Evolutionary conservation across 768 basidiomycete genomes (phyloP).

Genomic region (Boletus reticulatus): DNA sequence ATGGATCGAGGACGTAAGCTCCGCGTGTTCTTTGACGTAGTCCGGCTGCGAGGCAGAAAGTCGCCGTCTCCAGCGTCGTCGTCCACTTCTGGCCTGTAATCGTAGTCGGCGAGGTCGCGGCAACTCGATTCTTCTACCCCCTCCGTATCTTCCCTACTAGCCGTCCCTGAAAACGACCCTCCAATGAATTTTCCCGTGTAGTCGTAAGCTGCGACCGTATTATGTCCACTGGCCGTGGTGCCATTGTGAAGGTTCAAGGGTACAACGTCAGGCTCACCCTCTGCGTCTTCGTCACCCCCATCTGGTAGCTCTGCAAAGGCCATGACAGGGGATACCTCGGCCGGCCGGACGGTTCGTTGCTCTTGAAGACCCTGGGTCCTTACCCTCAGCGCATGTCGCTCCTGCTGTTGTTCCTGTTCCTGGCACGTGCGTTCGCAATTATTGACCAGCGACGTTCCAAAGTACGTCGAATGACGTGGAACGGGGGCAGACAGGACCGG

Average conservation of each 20-base stretch:
- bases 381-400: slow-evolving; percentile 29
- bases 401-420: slow-evolving; percentile 37
- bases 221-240: slow-evolving; percentile 23
- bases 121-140: slow-evolving; percentile 21
- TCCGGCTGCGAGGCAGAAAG: slow-evolving; percentile 29
- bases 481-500: slow-evolving; percentile 32
- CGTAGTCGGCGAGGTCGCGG: slow-evolving; percentile 25
- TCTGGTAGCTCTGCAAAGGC: slow-evolving; percentile 29
- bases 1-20: slow-evolving; percentile 36
- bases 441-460: slow-evolving; percentile 29
- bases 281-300: slow-evolving; percentile 35
- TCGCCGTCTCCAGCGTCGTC: slow-evolving; percentile 34
- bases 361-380: slow-evolving; percentile 32
- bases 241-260: slow-evolving; percentile 27
- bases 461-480: slow-evolving; percentile 33
- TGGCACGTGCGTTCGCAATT: slow-evolving; percentile 37
- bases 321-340: slow-evolving; percentile 33
- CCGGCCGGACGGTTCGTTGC: slow-evolving; percentile 32
- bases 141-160: slow-evolving; percentile 27
- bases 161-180: slow-evolving; percentile 24
- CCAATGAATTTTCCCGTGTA: slow-evolving; percentile 18
- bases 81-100: slow-evolving; percentile 29
- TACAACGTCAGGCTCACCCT: slow-evolving; percentile 31
- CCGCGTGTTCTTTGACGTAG: slow-evolving; percentile 38
- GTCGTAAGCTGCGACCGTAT: slow-evolving; percentile 26